Base-by-base conservation (phyloP, 805 yeast species). In the Pichia exigua region DNA sequence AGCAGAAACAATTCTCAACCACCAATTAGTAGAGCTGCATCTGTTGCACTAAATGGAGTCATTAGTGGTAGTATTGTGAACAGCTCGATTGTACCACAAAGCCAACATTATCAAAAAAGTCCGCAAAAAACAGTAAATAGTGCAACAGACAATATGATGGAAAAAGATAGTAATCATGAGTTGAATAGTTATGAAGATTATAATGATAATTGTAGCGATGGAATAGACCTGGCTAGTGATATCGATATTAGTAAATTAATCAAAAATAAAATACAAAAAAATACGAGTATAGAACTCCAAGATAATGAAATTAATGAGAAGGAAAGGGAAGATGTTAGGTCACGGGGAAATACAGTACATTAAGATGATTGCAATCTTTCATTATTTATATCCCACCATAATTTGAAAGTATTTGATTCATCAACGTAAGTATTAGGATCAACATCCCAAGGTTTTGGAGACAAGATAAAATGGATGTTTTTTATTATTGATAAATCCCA, bases 391-490 rank as follows among this genome's bases (percentile, higher is more conserved):
- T 65, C 63, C 73, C 77, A 75, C 85, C 85, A 80, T 56, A 64
- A 65, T 17, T 64, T 57, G 57, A 81, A 81, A 7, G 83, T 77
- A 1, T 64, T 70, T 0, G 82, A 72, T 2, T 66, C 69, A 55
- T 76, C 81, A 7, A 63, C 47, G 9, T 60, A 59, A 20, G 59
- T 56, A 20, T 40, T 8, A 8, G 62, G 61, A 4, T 60, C 52
- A 21, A 71, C 72, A 43, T 79, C 75, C 85, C 85, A 80, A 3
- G 85, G 85, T 65, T 80, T 80, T 13, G 85, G 84, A 7, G 74
- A 72, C 42, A 80, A 55, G 32, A 80, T 80, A 59, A 75, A 80
- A 62, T 80, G 85, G 43, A 80, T 69, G 54, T 77, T 79, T 60
- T 79, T 81, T 48, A 81, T 80, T 54, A 70, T 73, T 10, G 65